phyloP scores from a whole-genome alignment of 768 basidiomycete genomes.

The Suillus variegatus region DNA sequence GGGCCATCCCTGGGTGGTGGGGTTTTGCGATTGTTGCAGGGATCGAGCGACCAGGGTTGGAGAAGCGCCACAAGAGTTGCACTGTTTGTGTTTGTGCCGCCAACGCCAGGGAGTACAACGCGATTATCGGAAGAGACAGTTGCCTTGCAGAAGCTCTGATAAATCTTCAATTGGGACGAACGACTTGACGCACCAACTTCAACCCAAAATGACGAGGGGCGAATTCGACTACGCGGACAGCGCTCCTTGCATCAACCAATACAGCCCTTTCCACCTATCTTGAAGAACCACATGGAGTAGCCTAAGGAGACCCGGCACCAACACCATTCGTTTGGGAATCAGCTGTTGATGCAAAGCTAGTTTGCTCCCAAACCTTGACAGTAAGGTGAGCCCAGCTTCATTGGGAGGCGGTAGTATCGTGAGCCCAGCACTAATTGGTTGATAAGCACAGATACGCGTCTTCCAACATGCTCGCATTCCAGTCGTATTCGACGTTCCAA shows the following conservation, averaged over 20 bases:
- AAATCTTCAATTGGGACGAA: neutral
- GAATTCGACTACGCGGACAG: constrained; percentile 85
- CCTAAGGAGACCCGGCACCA: constrained; percentile 11
- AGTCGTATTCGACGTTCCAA: constrained; percentile 84
- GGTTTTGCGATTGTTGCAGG: constrained; percentile 50
- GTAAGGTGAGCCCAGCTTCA: constrained; percentile 91
- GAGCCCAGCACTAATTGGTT: constrained; percentile 58
- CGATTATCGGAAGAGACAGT: constrained; percentile 86
- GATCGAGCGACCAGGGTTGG: constrained; percentile 66
- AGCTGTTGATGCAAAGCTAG: constrained; percentile 30
- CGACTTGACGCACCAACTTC: constrained; percentile 62
- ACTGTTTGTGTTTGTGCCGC: constrained; percentile 71
- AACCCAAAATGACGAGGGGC: constrained; percentile 85
- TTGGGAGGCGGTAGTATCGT: constrained; percentile 85
- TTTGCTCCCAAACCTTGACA: constrained; percentile 90
- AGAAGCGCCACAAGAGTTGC: constrained; percentile 49
- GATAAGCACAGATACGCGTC: constrained; percentile 6
- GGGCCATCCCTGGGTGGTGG: constrained; percentile 33
- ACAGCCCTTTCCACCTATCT: constrained; percentile 77
- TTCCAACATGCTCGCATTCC: constrained; percentile 65
- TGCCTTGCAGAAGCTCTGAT: constrained; percentile 51
- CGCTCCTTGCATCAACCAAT: constrained; percentile 82
- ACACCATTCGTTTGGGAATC: constrained; percentile 26
- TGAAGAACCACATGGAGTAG: constrained; percentile 31
- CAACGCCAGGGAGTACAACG: constrained; percentile 62